phyloP scores from a whole-genome alignment of 495 filamentous ascomycete species.

The Neohortaea acidophila region DNA sequence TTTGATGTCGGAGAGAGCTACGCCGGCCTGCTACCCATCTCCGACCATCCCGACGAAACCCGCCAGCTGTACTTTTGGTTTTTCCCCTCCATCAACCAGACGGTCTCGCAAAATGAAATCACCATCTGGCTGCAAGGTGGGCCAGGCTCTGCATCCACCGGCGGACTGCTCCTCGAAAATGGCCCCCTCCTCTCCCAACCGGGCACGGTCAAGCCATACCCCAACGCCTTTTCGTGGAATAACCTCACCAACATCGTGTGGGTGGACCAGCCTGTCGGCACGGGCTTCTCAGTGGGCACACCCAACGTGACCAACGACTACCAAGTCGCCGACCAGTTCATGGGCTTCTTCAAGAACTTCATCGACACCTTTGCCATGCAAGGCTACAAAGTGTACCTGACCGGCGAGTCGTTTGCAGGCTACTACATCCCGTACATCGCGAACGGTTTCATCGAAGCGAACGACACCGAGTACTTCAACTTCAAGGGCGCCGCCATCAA shows the following conservation, averaged over 20 bases:
- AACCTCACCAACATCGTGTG: slow-evolving; percentile 66
- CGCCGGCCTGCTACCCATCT: slow-evolving; percentile 60
- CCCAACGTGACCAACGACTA: slow-evolving; percentile 44
- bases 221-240: slow-evolving; percentile 40
- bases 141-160: slow-evolving; percentile 51
- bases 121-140: slow-evolving; percentile 43
- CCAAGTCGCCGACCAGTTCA: slow-evolving; percentile 52
- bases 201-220: slow-evolving; percentile 47
- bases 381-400: slow-evolving; percentile 15
- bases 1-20: slow-evolving; percentile 69
- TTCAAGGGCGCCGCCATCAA: slow-evolving; percentile 15
- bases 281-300: slow-evolving; percentile 42
- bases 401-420: slow-evolving; percentile 17
- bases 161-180: slow-evolving; percentile 44
- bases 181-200: slow-evolving; percentile 62
- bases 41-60: slow-evolving; percentile 33
- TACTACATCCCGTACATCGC: slow-evolving; percentile 20
- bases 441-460: slow-evolving; percentile 7
- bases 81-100: slow-evolving; percentile 45
- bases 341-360: slow-evolving; percentile 20
- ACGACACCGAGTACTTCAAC: slow-evolving; percentile 17
- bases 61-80: slow-evolving; percentile 61
- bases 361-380: slow-evolving; percentile 13
- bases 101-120: slow-evolving; percentile 44
- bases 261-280: slow-evolving; percentile 64